Evolutionary conservation across 352 stramenopile species (phyloP).

Genomic region (Phytopythium oedochilum): DNA sequence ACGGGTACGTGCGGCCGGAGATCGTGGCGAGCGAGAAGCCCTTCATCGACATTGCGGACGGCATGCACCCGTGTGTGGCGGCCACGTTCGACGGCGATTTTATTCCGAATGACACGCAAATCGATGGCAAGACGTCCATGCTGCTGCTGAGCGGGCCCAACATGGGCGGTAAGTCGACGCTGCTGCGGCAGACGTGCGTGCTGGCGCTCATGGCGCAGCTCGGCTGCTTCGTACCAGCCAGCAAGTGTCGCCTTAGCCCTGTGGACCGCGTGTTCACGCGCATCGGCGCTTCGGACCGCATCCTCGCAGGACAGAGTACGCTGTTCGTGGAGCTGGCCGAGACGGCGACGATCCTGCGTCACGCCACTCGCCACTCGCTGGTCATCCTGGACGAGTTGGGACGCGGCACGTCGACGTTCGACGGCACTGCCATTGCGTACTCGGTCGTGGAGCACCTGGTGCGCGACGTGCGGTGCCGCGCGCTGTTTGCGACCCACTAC

Average conservation of each 20-base stretch:
- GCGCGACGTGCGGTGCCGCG: constrained; percentile 83
- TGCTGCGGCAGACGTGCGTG: constrained; percentile 98
- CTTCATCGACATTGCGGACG: constrained; percentile 91
- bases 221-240: constrained; percentile 98
- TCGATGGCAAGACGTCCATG: constrained; percentile 69
- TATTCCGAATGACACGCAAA: constrained; percentile 95
- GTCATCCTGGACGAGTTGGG: constrained; percentile 99
- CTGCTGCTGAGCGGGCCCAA: constrained; percentile 97
- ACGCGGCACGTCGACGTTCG: constrained; percentile 97
- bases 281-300: constrained; percentile 97
- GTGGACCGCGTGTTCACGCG: constrained; percentile 99
- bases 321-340: constrained; percentile 99
- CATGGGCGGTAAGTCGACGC: constrained; percentile 98
- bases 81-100: constrained; percentile 87
- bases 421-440: constrained; percentile 97
- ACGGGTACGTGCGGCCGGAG: constrained; percentile 89
- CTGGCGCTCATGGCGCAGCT: constrained; percentile 98
- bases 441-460: constrained; percentile 95
- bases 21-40: constrained; percentile 76
- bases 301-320: constrained; percentile 98
- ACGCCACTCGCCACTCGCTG: constrained; percentile 93
- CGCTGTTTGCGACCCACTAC: constrained; percentile 99
- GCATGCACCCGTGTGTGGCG: constrained; percentile 94
- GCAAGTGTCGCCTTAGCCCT: constrained; percentile 92
- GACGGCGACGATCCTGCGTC: constrained; percentile 96